Percentiles rank a stretch among this genome's conserved stretches.
Conservation (phyloP, 257 asterid genomes). For the Solanum paucissectum region DNA sequence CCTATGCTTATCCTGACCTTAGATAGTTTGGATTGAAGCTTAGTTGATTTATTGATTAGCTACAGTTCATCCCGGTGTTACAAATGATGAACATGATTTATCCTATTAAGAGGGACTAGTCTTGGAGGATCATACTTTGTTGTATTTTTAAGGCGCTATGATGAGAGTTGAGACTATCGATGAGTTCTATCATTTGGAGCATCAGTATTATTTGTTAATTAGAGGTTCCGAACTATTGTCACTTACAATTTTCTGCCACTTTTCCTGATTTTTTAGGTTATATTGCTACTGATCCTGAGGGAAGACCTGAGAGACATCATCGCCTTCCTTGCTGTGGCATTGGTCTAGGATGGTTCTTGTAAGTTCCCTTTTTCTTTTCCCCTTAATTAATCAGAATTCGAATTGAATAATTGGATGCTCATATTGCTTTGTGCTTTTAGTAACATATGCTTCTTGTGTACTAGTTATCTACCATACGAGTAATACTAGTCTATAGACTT, state of each 20-base stretch:
- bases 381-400: neutral
- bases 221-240: neutral
- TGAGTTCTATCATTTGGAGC: neutral
- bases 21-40: neutral
- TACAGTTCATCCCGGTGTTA: neutral
- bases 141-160: neutral
- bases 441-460: constrained; percentile 1
- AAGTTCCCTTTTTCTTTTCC: constrained; percentile 2
- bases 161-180: neutral
- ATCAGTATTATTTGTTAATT: neutral
- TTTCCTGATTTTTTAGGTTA: neutral
- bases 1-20: neutral
- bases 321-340: constrained; percentile 83
- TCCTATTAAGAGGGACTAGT: neutral
- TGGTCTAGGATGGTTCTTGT: constrained; percentile 86
- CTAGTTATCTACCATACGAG: neutral
- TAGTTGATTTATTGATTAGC: neutral
- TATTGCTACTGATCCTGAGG: constrained; percentile 36
- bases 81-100: neutral
- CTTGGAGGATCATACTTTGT: neutral
- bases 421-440: neutral
- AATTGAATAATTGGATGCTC: neutral
- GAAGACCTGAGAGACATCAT: constrained; percentile 52
- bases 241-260: neutral
- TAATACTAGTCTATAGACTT: neutral